Evolutionary conservation across 192 early-diverging fungal genomes (phyloP), one percentile per base, ranked within the genome.

Genomic region (Coemansia sp.): DNA sequence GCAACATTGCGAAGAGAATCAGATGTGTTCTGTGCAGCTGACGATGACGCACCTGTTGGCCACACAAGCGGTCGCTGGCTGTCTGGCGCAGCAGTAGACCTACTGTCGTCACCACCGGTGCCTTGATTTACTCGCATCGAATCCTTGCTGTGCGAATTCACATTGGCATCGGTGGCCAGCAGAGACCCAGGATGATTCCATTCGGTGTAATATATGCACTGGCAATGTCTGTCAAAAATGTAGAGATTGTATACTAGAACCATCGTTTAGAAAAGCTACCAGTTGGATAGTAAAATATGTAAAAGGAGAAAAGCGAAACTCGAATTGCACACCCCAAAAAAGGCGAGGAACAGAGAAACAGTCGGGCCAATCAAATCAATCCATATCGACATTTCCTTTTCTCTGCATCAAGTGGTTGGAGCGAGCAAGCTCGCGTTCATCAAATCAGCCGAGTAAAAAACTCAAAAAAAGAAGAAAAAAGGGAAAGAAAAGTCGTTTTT

Each of bases 221-320:
- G 86, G 72, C 95, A 98, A 77, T 95, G 92, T 11, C 93, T 85
- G 85, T 98, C 94, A 78, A 98, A 98, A 62, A 98, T 94, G 75
- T 95, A 93, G 36, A 97, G 79, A 69, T 89, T 90, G 87, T 95
- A 89, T 47, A 97, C 91, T 74, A 88, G 32, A 62, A 71, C 71
- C 77, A 73, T 79, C 37, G 21, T 19, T 15, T 36, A 57, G 51
- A 63, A 51, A 60, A 48, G n/a, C 10, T 63, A 55, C 8, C 42
- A 12, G 8, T 26, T 7, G 1, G 12, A 26, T 26, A 54, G 26
- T 11, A 7, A 59, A 39, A 11, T 39, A 39, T 0, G 11, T 5
- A 26, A 56, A 16, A n/a, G 16, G 3, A 26, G 6, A 15, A 59
- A 59, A 26, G 16, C 32, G 6, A 59, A 52, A 52, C 8, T 37